Evolutionary conservation across 495 filamentous ascomycete species (phyloP).

Genomic region (Podospora pseudocomata): DNA sequence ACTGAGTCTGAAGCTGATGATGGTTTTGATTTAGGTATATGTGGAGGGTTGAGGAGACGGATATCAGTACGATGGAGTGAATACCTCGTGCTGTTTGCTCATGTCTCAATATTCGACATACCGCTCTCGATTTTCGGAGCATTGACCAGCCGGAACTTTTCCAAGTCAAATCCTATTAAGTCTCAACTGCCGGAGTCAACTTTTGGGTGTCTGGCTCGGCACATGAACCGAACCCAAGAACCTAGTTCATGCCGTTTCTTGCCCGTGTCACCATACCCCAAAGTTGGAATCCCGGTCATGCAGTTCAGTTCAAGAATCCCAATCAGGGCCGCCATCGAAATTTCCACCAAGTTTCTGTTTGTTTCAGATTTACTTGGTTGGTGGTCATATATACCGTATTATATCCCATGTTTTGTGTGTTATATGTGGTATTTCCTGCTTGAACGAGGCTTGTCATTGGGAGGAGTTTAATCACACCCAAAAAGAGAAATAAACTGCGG

Average conservation of each 20-base stretch:
- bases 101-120: background rate
- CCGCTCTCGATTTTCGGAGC: background rate
- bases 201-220: background rate
- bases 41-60: constrained; percentile 79
- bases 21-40: constrained; percentile 56
- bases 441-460: background rate
- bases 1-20: background rate
- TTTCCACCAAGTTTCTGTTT: background rate
- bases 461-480: background rate
- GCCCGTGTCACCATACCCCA: background rate
- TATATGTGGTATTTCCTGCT: background rate
- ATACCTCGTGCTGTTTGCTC: background rate
- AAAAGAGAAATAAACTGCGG: background rate
- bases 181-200: background rate
- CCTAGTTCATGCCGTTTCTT: background rate
- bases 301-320: background rate
- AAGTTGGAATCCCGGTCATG: background rate
- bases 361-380: background rate
- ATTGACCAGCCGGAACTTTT: background rate
- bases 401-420: background rate
- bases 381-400: background rate
- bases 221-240: constrained; percentile 1
- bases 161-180: background rate
- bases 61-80: constrained; percentile 61
- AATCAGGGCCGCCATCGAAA: background rate